Conservation (phyloP, 2,329 filamentous ascomycete genomes). For the Claviceps sp. region DNA sequence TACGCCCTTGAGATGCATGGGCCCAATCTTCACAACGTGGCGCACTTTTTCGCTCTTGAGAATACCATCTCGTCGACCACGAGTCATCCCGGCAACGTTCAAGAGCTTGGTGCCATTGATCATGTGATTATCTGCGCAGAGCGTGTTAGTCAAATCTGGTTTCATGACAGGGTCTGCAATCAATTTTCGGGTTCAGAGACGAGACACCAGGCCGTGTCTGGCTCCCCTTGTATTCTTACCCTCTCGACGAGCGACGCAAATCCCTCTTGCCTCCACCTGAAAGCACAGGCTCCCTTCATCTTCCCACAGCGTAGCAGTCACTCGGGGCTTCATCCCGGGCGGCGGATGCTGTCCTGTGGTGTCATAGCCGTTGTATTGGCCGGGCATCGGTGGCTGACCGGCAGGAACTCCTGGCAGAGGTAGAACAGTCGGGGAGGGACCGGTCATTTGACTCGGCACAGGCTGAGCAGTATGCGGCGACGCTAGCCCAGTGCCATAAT, state of each 20-base stretch:
- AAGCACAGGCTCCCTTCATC: conserved; percentile 97
- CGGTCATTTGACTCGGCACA: conserved; percentile 57
- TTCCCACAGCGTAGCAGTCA: conserved; percentile 95
- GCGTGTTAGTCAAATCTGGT: neutral
- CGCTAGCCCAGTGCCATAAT: conserved; percentile 62
- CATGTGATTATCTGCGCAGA: conserved; percentile 77
- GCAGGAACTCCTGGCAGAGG: conserved; percentile 49
- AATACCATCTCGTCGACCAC: conserved; percentile 88
- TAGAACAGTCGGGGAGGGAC: conserved; percentile 47
- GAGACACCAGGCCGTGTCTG: neutral
- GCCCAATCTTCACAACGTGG: conserved; percentile 96
- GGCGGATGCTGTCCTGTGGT: conserved; percentile 87
- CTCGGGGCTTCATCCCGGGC: conserved; percentile 87
- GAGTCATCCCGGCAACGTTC: conserved; percentile 96
- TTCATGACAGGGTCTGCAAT: no score
- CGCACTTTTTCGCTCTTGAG: conserved; percentile 94
- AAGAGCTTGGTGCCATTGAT: conserved; percentile 96
- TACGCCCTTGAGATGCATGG: conserved; percentile 97
- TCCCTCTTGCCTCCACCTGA: conserved; percentile 89
- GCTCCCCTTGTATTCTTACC: conserved; percentile 35
- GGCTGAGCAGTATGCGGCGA: conserved; percentile 62
- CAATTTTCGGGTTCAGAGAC: no score
- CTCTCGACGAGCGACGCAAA: conserved; percentile 89
- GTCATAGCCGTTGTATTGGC: conserved; percentile 53
- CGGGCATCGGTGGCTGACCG: conserved; percentile 33